A percentile compares a stretch with the other conserved stretches of the same genome.
phyloP scores from a whole-genome alignment of 2,329 filamentous ascomycete genomes.

The Hypoxylon sp. region DNA sequence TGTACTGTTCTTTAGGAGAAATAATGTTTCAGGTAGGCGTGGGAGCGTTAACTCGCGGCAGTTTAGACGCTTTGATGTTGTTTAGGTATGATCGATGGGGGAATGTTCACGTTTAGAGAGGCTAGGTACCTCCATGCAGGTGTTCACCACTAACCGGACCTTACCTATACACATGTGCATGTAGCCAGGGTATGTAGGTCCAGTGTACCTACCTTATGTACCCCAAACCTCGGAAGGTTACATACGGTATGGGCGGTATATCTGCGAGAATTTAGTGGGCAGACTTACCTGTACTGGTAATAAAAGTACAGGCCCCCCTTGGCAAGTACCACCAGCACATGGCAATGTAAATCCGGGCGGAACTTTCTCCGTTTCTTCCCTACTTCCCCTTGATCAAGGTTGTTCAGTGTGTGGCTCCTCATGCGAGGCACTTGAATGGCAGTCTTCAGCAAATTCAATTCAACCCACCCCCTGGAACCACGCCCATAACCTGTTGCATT shows the following conservation, averaged over 20 bases:
- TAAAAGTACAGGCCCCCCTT: slow-evolving; percentile 20
- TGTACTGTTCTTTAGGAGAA: slow-evolving; percentile 31
- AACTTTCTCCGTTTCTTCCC: slow-evolving; percentile 29
- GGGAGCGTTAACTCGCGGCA: slow-evolving; percentile 7
- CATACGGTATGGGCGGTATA: not conserved
- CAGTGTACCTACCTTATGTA: slow-evolving; percentile 14
- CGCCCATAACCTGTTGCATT: slow-evolving; percentile 38
- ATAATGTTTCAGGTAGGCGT: slow-evolving; percentile 22
- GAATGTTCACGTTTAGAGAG: slow-evolving; percentile 1
- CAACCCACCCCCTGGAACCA: slow-evolving; percentile 32
- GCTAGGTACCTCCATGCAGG: not conserved
- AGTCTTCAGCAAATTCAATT: slow-evolving; percentile 24
- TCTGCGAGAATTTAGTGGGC: not conserved
- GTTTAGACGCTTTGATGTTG: slow-evolving; percentile 11
- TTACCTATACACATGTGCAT: not conserved
- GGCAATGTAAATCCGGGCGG: slow-evolving; percentile 21
- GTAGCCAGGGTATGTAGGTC: slow-evolving; percentile 1
- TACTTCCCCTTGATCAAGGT: slow-evolving; percentile 13
- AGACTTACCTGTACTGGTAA: slow-evolving; percentile 26
- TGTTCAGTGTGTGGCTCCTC: not conserved
- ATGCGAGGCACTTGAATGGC: slow-evolving; percentile 10
- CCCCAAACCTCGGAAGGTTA: slow-evolving; percentile 1
- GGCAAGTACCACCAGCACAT: slow-evolving; percentile 31
- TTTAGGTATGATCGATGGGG: slow-evolving; percentile 15
- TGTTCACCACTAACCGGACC: not conserved